Evolutionary conservation across 2,329 filamentous ascomycete genomes (phyloP).

Genomic region (Claviceps paspali): DNA sequence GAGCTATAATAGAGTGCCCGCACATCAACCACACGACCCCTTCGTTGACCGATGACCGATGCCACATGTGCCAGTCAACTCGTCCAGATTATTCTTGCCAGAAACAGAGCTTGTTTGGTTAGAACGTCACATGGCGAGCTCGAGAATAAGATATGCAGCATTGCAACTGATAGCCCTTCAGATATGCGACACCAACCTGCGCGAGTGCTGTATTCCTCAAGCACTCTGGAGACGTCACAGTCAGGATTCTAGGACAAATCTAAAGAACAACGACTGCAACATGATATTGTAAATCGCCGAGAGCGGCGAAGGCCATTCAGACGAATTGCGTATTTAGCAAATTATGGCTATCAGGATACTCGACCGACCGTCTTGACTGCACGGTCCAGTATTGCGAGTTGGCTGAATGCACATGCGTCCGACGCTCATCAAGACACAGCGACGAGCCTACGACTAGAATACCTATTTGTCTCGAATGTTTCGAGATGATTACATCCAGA

Average conservation of each 20-base stretch:
- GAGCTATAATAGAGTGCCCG: background rate
- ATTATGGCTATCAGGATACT: background rate
- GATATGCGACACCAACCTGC: too few relatives aligned
- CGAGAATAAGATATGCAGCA: too few relatives aligned
- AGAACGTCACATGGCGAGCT: too few relatives aligned
- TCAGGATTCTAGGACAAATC: background rate
- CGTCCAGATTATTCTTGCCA: background rate
- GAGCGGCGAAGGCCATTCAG: background rate
- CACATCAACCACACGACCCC: too few relatives aligned
- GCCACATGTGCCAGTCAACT: too few relatives aligned
- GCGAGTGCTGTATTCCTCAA: too few relatives aligned
- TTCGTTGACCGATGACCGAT: too few relatives aligned
- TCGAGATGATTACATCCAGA: too few relatives aligned
- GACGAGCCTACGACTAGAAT: background rate
- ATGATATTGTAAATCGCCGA: background rate
- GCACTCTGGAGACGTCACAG: too few relatives aligned
- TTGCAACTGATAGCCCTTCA: too few relatives aligned
- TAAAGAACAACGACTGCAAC: background rate
- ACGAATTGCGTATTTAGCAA: background rate
- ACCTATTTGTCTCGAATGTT: background rate
- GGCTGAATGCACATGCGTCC: background rate
- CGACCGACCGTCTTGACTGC: too few relatives aligned
- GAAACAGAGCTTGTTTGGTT: background rate
- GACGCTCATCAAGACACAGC: background rate
- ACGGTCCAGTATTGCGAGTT: too few relatives aligned